Evolutionary conservation across 176 grass and related monocot species (phyloP).

Genomic region (Musa troglodytarum): DNA sequence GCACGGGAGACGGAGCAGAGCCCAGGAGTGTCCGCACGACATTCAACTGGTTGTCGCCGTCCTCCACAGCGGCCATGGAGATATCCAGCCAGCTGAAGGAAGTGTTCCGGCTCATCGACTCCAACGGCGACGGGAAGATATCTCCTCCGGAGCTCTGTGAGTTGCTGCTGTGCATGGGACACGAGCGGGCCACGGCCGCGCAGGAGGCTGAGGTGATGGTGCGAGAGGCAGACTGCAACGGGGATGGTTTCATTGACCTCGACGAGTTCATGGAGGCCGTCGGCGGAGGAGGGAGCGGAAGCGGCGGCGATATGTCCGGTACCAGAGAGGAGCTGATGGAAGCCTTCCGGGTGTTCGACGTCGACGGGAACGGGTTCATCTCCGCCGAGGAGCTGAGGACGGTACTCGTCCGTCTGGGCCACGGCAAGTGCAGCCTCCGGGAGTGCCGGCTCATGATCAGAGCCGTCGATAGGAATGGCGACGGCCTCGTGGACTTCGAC

Average conservation of each 20-base stretch:
- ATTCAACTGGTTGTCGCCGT: too few relatives aligned
- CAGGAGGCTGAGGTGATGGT: constrained; percentile 7
- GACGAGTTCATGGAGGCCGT: constrained; percentile 25
- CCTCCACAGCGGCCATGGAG: too few relatives aligned
- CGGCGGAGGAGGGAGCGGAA: neutral
- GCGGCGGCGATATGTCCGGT: too few relatives aligned
- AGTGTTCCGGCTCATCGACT: constrained; percentile 1
- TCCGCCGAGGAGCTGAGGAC: constrained; percentile 26
- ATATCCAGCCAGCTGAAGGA: neutral
- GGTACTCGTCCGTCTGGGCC: constrained; percentile 21
- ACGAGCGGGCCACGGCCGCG: neutral
- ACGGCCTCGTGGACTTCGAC: constrained; percentile 29
- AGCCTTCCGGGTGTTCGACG: constrained; percentile 30
- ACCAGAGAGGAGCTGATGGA: constrained; percentile 18
- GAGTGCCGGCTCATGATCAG: constrained; percentile 30
- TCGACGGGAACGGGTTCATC: constrained; percentile 26
- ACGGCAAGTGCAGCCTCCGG: constrained; percentile 17
- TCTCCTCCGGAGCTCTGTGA: neutral
- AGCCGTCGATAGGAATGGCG: constrained; percentile 26
- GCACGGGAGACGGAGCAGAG: neutral
- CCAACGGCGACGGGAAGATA: neutral
- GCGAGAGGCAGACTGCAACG: constrained; percentile 9
- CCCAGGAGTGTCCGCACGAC: too few relatives aligned
- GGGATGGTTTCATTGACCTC: constrained; percentile 16
- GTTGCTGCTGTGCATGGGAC: neutral